Base-by-base conservation (phyloP, 202 grass and related monocot genomes). In the Cymbopogon flexuosus region DNA sequence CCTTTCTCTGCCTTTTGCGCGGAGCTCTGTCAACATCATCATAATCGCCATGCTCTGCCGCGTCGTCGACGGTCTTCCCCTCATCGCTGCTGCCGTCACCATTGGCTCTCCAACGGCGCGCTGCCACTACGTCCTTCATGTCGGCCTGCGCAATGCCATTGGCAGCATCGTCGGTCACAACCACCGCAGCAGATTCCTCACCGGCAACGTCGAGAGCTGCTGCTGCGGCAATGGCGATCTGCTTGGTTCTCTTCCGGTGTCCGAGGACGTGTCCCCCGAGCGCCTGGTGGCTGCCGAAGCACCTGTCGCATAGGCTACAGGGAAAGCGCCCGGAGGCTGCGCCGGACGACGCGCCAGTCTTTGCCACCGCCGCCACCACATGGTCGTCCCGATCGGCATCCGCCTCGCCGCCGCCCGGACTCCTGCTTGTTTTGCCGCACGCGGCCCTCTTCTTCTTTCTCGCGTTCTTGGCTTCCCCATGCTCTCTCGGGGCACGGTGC, bases 201-300 rank as follows among this genome's bases (percentile, higher is more conserved):
- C 1, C 79, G 3, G 7, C 5, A 4, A 14, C 73, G 12, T 11
- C 4, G 7, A 37, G 68, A 9, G 5, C 2, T 1, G 60, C 47
- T 2, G 15, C 49, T 13, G 11, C 51, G 22, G 64, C 70, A 8
- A 35, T 18, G 64, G 73, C 62, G 51, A 72, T 70, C 87, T n/a
- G n/a, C n/a, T 29, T 84, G 3, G 54, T 46, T 33, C 80, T 84
- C 87, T 77, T 81, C 14, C 8, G 33, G 77, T 88, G 81, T 39
- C 87, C 77, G 19, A 63, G 75, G 22, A 76, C 71, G 10, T 88
- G 87, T 15, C 87, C 86, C 5, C 87, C 77, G 64, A 88, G 81
- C 42, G 77, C 81, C 76, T 77, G 87, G 71, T 77, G 4, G 19
- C 63, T 81, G 14, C 16, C 64, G 65, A 88, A 84, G 87, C 77